A percentile compares a stretch with the other conserved stretches of the same genome.
Evolutionary conservation across 148 eudicot genomes (phyloP).

Genomic region (Chenopodium quinoa): DNA sequence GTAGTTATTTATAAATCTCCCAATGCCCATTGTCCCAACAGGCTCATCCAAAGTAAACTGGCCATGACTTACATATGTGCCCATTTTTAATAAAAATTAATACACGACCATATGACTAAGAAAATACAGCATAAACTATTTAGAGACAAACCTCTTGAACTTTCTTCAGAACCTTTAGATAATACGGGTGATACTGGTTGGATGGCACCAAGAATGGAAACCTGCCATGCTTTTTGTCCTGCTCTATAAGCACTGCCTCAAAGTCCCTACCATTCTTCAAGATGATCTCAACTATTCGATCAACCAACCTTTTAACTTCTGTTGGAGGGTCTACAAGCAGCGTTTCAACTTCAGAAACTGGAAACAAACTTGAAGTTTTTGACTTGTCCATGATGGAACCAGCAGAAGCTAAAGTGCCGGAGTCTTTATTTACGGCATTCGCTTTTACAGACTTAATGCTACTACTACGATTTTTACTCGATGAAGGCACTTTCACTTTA

Average conservation of each 20-base stretch:
- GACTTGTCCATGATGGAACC: conserved; percentile 14
- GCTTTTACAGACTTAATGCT: conserved; percentile 43
- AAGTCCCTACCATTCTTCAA: conserved; percentile 80
- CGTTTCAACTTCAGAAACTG: conserved; percentile 40
- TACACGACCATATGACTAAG: neutral
- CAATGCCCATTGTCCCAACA: neutral
- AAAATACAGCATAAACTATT: neutral
- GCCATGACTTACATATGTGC: neutral
- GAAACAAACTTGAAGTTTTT: conserved; percentile 32
- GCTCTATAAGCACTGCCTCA: conserved; percentile 85
- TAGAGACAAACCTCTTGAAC: conserved; percentile 68
- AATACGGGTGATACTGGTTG: conserved; percentile 70
- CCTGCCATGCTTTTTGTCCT: conserved; percentile 67
- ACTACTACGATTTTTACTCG: conserved; percentile 36
- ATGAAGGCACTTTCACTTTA: conserved; percentile 43
- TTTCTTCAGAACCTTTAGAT: conserved; percentile 58
- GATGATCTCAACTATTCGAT: conserved; percentile 78
- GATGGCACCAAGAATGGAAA: conserved; percentile 84
- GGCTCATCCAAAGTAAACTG: neutral
- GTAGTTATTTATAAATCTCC: neutral
- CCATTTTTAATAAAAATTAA: neutral
- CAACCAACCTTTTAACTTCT: conserved; percentile 66
- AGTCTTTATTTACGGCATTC: conserved; percentile 34
- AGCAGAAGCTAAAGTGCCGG: neutral
- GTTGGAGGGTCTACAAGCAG: conserved; percentile 73